phyloP scores from a whole-genome alignment of 176 grass and related monocot genomes.

The Panicum miliaceum region DNA sequence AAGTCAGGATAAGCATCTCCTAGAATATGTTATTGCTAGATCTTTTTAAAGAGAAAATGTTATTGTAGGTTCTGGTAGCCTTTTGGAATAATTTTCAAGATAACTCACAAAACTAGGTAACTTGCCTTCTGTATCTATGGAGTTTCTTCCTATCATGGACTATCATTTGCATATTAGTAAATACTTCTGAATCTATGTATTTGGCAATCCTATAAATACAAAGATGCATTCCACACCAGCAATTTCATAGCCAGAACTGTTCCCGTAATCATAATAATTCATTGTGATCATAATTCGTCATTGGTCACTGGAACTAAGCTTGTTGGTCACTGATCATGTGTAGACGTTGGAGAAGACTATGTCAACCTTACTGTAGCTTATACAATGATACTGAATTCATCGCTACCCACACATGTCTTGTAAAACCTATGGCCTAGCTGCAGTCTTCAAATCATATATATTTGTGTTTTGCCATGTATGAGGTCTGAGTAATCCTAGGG shows the following conservation, averaged over 20 bases:
- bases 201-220: neutral
- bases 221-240: neutral
- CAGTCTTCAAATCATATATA: neutral
- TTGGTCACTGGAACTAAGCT: neutral
- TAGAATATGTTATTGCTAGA: neutral
- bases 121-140: neutral
- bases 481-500: neutral
- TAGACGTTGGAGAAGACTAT: neutral
- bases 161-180: neutral
- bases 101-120: conserved; percentile 3
- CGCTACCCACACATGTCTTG: neutral
- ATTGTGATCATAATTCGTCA: neutral
- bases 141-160: neutral
- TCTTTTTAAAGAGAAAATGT: neutral
- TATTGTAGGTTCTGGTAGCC: neutral
- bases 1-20: neutral
- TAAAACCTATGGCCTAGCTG: neutral
- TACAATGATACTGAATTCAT: neutral
- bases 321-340: neutral
- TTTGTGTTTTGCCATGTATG: conserved; percentile 3
- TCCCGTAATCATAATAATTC: neutral
- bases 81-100: neutral
- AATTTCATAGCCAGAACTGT: neutral
- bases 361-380: neutral
- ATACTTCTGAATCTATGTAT: neutral